A percentile compares a stretch with the other conserved stretches of the same genome.
Evolutionary conservation across 2,329 filamentous ascomycete species (phyloP).

Genomic region (Fusarium algeriense): DNA sequence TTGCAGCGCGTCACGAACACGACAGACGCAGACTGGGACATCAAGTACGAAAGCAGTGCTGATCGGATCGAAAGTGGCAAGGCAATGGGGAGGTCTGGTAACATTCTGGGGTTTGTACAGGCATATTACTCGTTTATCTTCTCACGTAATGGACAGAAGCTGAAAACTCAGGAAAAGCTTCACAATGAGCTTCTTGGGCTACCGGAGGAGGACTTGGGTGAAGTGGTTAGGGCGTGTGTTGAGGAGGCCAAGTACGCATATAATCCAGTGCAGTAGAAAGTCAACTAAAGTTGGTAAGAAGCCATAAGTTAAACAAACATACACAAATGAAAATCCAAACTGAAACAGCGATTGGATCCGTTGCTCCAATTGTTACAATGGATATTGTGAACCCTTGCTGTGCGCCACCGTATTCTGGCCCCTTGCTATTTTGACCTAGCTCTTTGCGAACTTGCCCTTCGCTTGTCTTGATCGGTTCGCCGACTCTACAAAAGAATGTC

Average conservation of each 20-base stretch:
- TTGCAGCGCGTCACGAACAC: conserved; percentile 69
- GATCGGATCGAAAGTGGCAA: conserved; percentile 46
- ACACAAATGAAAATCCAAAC: too few species aligned
- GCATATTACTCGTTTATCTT: conserved; percentile 10
- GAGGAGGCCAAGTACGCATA: not conserved
- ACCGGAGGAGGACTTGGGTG: conserved; percentile 4
- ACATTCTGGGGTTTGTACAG: conserved; percentile 1
- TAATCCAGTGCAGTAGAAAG: not conserved
- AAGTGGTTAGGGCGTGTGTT: conserved; percentile 1
- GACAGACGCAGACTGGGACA: conserved; percentile 70
- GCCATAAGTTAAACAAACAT: too few species aligned
- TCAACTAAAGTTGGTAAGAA: too few species aligned
- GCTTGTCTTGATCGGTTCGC: too few species aligned
- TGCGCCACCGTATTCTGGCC: too few species aligned
- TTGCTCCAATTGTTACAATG: too few species aligned
- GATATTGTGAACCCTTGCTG: too few species aligned
- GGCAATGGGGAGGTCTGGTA: not conserved
- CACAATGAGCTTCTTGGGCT: not conserved
- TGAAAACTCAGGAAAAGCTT: not conserved
- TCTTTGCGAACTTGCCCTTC: too few species aligned
- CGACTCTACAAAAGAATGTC: too few species aligned
- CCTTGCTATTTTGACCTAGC: too few species aligned
- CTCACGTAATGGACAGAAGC: not conserved
- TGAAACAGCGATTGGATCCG: too few species aligned
- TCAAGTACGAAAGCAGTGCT: conserved; percentile 60